A percentile compares a stretch with the other conserved stretches of the same genome.
Evolutionary conservation across 495 filamentous ascomycete genomes (phyloP).

Genomic region (Astrothelium subdiscretum): DNA sequence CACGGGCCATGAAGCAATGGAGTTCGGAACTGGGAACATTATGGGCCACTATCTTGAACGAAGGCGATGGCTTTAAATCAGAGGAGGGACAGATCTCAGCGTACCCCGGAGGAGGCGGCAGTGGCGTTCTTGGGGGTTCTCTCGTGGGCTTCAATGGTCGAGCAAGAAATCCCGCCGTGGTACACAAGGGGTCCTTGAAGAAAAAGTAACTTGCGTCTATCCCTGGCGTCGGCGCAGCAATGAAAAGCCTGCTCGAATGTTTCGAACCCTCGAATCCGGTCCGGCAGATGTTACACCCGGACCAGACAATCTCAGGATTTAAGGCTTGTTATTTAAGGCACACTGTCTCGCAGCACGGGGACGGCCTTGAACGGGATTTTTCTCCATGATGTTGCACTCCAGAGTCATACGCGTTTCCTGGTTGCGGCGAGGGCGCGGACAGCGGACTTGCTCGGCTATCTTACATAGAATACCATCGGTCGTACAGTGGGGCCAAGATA

Average conservation of each 20-base stretch:
- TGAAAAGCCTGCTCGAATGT: neutral
- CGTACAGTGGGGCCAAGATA: neutral
- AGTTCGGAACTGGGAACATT: constrained; percentile 48
- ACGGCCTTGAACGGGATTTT: neutral
- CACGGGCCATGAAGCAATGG: constrained; percentile 64
- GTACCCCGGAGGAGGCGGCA: neutral
- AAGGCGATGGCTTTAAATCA: constrained; percentile 30
- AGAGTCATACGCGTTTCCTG: neutral
- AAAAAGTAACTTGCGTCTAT: neutral
- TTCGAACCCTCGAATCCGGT: neutral
- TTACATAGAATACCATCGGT: neutral
- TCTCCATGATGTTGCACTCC: neutral
- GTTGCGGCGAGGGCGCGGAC: neutral
- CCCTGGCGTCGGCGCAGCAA: neutral
- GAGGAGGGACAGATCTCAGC: constrained; percentile 17
- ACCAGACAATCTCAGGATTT: neutral
- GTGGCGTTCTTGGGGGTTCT: neutral
- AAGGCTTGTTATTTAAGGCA: neutral
- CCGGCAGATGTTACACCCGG: neutral
- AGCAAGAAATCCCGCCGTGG: neutral
- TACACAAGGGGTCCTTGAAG: neutral
- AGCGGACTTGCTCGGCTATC: constrained; percentile 1
- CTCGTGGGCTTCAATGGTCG: neutral
- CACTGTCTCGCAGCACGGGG: neutral
- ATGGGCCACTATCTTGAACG: constrained; percentile 28